These are phyloP conservation scores for Triticum timopheevii DNA, from an alignment of 176 grass and related monocot genomes.

Conservation along the genomic window DNA sequence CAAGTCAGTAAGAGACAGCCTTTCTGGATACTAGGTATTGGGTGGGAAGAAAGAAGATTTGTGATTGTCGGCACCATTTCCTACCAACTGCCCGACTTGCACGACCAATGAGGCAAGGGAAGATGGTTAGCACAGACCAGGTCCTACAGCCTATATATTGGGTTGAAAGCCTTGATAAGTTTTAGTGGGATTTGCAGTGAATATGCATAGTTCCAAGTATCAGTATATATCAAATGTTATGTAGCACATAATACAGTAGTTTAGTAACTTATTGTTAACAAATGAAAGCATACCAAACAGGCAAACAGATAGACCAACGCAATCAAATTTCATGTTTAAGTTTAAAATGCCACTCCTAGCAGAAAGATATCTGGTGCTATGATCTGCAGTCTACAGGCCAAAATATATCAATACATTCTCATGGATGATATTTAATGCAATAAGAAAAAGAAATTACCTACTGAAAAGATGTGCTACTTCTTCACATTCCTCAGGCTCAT, in stretches of 20 bases:
- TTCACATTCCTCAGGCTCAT: conserved; percentile 59
- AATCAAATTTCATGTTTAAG: not conserved
- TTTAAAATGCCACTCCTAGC: not conserved
- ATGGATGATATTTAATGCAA: not conserved
- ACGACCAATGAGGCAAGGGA: not conserved
- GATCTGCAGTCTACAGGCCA: not conserved
- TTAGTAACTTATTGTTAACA: not conserved
- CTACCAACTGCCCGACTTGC: not conserved
- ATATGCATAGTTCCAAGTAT: not conserved
- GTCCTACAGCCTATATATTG: not conserved
- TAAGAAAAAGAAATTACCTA: conserved; percentile 37
- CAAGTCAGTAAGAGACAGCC: not conserved
- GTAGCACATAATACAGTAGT: not conserved
- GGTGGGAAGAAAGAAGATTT: not conserved
- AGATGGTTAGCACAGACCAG: not conserved
- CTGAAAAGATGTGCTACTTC: conserved; percentile 50
- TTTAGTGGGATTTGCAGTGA: not conserved
- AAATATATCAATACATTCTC: not conserved
- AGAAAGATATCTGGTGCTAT: not conserved
- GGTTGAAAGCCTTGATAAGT: conserved; percentile 14
- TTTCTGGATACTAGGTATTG: not conserved
- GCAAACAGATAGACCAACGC: not conserved
- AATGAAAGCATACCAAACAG: not conserved
- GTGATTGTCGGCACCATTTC: not conserved
- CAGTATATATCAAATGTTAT: not conserved